Evolutionary conservation across 2,329 filamentous ascomycete species (phyloP).

Genomic region (Aspergillus latus): DNA sequence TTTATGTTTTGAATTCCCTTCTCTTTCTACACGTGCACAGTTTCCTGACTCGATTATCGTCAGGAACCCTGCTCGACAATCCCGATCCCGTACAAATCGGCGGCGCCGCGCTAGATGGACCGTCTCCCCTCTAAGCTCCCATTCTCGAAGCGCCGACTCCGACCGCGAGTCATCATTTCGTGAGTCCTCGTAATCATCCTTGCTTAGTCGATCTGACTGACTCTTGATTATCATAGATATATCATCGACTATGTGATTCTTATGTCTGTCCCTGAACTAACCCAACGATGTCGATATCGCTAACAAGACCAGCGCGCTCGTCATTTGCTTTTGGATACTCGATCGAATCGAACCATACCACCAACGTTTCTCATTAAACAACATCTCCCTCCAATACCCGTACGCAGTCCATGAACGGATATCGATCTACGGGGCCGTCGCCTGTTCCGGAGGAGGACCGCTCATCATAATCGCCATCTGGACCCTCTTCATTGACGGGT

Average conservation of each 20-base stretch:
- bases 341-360: conserved; percentile 57
- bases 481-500: conserved; percentile 58
- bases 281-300: background rate
- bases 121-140: conserved; percentile 46
- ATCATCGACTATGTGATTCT: conserved; percentile 61
- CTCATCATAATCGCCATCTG: conserved; percentile 55
- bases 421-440: conserved; percentile 50
- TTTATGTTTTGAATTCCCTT: background rate
- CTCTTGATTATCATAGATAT: conserved; percentile 43
- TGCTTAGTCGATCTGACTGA: background rate
- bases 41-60: background rate
- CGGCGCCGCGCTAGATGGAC: conserved; percentile 23
- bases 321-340: conserved; percentile 53
- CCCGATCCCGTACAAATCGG: background rate
- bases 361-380: conserved; percentile 58
- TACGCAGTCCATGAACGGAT: conserved; percentile 58
- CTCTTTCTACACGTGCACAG: background rate
- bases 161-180: conserved; percentile 54
- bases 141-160: conserved; percentile 55
- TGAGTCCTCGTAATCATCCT: conserved; percentile 32
- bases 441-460: conserved; percentile 53
- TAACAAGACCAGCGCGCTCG: conserved; percentile 33
- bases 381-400: conserved; percentile 59
- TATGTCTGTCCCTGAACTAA: conserved; percentile 43
- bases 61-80: background rate